Evolutionary conservation across 2,329 filamentous ascomycete species (phyloP), one percentile per base, ranked within the genome.

Genomic region (Arthrobotrys pseudoclavata): DNA sequence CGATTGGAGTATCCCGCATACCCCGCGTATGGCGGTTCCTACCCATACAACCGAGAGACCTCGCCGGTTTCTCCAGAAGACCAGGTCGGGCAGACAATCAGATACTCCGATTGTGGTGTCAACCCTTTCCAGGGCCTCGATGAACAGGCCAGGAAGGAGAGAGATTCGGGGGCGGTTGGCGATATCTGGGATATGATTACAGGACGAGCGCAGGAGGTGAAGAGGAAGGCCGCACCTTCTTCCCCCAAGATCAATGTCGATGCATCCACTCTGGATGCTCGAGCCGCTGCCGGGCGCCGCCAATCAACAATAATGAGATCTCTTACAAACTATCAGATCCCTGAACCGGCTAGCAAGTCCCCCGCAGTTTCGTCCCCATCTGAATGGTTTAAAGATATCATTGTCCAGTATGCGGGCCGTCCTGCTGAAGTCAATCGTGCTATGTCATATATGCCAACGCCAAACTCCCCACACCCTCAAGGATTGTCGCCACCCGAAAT

Each of bases 171-270:
- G 3, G 61, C 55, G 6, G 75, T 69, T 29, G 61, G 67, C 12
- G 67, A 77, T 57, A 77, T 77, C 42, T 77, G 74, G 74, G 37
- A 77, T 26, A 62, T 77, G 74, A 77, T 77, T 31, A 63, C 60
- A 13, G 74, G 74, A 26, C 57, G 15, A 48, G 50, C 61, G n/a
- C 52, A 48, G 26, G 47, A 69, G 52, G 52, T 45, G 47, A 50
- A 37, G 45, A 57, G 22, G 20, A 60, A 42, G 55, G 31, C 31
- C 13, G 18, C 34, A n/a, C 57, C 72, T 12, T 24, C 48, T 18
- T 52, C 74, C 34, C 67, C 74, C n/a, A 68, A 22, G 34, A 77
- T 77, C 18, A 37, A 70, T 4, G 29, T 71, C 34, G 74, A 71
- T 55, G 48, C 52, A 20, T 55, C 74, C 13, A 53, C 74, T 48